phyloP scores from a whole-genome alignment of 495 filamentous ascomycete genomes.

The Massariosphaeria phaeospora region DNA sequence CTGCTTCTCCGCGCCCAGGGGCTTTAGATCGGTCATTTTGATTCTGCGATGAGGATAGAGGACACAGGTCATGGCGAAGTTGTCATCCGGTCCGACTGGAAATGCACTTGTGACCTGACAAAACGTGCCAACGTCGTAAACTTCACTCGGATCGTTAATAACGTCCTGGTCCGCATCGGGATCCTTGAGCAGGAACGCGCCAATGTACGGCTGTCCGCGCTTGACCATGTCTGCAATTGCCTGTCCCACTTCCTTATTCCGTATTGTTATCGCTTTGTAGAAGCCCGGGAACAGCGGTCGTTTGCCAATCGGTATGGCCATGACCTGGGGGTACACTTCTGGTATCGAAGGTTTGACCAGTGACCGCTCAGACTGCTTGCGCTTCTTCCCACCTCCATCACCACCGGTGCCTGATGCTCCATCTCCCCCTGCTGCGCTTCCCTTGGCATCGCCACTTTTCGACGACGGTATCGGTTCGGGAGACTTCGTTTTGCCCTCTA shows the following conservation, averaged over 20 bases:
- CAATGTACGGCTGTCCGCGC: constrained; percentile 96
- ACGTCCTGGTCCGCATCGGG: constrained; percentile 87
- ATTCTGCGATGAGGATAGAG: constrained; percentile 95
- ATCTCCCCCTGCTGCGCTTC: constrained; percentile 41
- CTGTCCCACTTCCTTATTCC: constrained; percentile 77
- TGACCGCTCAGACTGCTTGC: constrained; percentile 45
- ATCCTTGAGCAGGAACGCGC: constrained; percentile 94
- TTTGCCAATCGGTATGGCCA: constrained; percentile 97
- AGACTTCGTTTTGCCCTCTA: constrained; percentile 42
- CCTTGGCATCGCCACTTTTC: constrained; percentile 28
- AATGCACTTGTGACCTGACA: constrained; percentile 94
- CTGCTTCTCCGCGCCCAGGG: constrained; percentile 49
- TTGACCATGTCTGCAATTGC: constrained; percentile 97
- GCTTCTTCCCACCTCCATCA: constrained; percentile 61
- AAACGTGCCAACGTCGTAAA: constrained; percentile 93
- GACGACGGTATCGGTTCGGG: constrained; percentile 45
- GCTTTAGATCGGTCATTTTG: constrained; percentile 74
- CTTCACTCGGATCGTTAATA: constrained; percentile 80
- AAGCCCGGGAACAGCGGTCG: constrained; percentile 94
- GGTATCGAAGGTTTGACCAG: constrained; percentile 83
- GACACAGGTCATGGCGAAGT: constrained; percentile 84
- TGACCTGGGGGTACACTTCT: constrained; percentile 94
- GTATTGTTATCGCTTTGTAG: constrained; percentile 96
- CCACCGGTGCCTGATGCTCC: constrained; percentile 49
- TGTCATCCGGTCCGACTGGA: constrained; percentile 53